Percentiles rank a stretch among this genome's conserved stretches.
phyloP scores from a whole-genome alignment of 83 land plant species.

The Picea abies region DNA sequence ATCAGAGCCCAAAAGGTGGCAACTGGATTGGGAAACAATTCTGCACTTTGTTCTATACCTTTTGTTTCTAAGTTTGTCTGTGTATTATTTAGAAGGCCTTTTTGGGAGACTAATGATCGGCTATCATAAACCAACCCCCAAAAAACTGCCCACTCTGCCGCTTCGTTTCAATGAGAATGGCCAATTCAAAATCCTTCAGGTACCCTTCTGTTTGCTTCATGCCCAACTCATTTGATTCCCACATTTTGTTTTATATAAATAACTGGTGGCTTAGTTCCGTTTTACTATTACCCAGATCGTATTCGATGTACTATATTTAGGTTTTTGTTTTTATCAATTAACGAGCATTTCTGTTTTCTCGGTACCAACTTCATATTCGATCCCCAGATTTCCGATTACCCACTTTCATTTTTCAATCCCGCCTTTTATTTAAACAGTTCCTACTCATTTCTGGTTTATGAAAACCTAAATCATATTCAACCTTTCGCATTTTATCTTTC shows the following conservation, averaged over 20 bases:
- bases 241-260: neutral
- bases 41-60: conserved; percentile 1
- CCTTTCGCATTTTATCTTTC: neutral
- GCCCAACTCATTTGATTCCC: neutral
- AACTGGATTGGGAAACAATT: too few species aligned
- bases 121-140: conserved; percentile 23
- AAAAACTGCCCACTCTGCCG: conserved; percentile 43
- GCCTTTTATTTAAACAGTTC: neutral
- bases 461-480: neutral
- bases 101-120: conserved; percentile 10
- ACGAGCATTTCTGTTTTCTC: neutral
- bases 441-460: neutral
- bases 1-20: too few species aligned
- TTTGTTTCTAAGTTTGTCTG: neutral
- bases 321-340: neutral
- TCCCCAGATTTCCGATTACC: neutral
- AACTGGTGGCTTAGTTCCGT: neutral
- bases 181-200: conserved; percentile 77
- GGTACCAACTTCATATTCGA: neutral
- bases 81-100: neutral
- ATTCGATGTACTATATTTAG: neutral
- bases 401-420: neutral
- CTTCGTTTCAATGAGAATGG: conserved; percentile 66
- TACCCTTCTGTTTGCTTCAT: neutral
- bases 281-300: neutral